Evolutionary conservation across 169 alveolate species (phyloP).

Genomic region (Plasmodium inui): DNA sequence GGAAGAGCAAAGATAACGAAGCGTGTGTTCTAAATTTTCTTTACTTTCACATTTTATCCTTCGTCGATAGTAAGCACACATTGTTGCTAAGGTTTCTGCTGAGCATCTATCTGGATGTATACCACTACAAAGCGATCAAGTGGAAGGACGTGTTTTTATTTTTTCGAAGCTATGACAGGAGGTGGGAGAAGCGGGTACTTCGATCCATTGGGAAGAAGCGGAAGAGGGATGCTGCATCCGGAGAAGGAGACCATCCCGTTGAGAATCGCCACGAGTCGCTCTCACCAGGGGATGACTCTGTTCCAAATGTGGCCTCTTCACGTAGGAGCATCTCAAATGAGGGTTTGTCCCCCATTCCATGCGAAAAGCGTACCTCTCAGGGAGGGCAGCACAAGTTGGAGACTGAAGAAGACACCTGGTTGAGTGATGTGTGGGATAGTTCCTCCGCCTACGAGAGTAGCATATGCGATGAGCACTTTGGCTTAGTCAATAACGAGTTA

Average conservation of each 20-base stretch:
- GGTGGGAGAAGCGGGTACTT: not conserved
- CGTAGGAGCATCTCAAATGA: not conserved
- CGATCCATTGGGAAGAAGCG: not conserved
- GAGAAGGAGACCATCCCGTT: not conserved
- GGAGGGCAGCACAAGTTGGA: not conserved
- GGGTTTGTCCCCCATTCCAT: not conserved
- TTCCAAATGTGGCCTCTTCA: not conserved
- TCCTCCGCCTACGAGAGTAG: not conserved
- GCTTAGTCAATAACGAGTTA: not conserved
- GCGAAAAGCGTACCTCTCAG: not conserved
- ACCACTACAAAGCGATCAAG: not conserved
- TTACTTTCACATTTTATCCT: slow-evolving; percentile 17
- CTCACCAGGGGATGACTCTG: not conserved
- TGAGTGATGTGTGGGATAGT: slow-evolving; percentile 1
- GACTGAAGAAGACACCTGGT: not conserved
- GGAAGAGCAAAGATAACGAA: not conserved
- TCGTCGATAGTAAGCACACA: slow-evolving; percentile 1
- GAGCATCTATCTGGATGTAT: slow-evolving; percentile 23
- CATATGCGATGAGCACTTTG: not conserved
- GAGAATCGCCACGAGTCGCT: not conserved
- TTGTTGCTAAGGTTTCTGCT: slow-evolving; percentile 8
- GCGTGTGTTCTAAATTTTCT: slow-evolving; percentile 2
- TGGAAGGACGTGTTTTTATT: slow-evolving; percentile 43
- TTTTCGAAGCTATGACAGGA: slow-evolving; percentile 18
- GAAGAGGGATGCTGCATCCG: not conserved